Conservation (phyloP, 257 asterid genomes). For the Solanum peruvianum region DNA sequence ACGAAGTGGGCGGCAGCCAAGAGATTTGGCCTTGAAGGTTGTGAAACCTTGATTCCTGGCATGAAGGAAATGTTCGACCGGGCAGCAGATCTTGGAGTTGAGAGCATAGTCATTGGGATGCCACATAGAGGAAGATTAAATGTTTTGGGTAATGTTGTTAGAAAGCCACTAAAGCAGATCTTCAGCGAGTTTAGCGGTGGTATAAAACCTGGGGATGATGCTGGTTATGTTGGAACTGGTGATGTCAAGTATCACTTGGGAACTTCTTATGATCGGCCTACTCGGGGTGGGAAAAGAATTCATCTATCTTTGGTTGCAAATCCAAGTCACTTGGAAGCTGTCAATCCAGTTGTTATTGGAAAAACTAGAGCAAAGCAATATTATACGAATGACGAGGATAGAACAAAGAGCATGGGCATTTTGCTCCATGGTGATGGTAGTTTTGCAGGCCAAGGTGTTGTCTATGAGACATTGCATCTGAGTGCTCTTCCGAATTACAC, state of each 20-base stretch:
- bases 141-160: constrained; percentile 16
- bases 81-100: constrained; percentile 25
- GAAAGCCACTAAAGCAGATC: constrained; percentile 20
- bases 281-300: constrained; percentile 17
- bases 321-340: constrained; percentile 26
- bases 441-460: constrained; percentile 27
- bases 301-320: constrained; percentile 20
- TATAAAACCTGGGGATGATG: constrained; percentile 14
- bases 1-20: constrained; percentile 23
- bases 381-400: constrained; percentile 3
- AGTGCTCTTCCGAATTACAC: constrained; percentile 13
- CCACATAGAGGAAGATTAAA: constrained; percentile 24
- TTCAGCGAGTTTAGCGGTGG: constrained; percentile 23
- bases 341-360: constrained; percentile 22
- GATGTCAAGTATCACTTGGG: constrained; percentile 28
- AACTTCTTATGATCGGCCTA: constrained; percentile 16
- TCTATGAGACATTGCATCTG: constrained; percentile 17
- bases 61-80: constrained; percentile 26
- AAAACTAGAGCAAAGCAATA: constrained; percentile 19
- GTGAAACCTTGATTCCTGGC: constrained; percentile 26
- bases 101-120: constrained; percentile 25
- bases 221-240: constrained; percentile 16
- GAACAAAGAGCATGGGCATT: constrained; percentile 12
- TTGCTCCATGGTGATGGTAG: constrained; percentile 23
- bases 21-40: constrained; percentile 27